Evolutionary conservation across 345 rosid species (phyloP).

Genomic region (Heritiera fomes): DNA sequence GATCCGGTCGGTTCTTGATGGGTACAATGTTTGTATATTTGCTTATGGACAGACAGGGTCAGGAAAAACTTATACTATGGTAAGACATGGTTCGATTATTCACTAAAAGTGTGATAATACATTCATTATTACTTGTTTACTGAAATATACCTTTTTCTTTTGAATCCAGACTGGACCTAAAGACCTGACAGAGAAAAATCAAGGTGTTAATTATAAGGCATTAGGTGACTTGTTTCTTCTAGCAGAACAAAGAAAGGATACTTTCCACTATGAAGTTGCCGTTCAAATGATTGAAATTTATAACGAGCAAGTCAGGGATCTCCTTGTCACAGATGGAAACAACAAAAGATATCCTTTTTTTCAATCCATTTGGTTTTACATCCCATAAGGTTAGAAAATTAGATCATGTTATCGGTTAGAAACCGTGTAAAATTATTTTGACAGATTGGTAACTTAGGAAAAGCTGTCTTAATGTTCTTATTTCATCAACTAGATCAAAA

Average conservation of each 20-base stretch:
- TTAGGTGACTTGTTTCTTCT: conserved; percentile 79
- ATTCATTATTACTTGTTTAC: background rate
- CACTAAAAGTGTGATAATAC: conserved; percentile 13
- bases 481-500: no score
- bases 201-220: conserved; percentile 93
- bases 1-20: conserved; percentile 89
- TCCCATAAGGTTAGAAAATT: background rate
- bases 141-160: background rate
- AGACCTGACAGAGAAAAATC: conserved; percentile 69
- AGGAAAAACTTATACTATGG: conserved; percentile 93
- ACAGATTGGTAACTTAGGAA: background rate
- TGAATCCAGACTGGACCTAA: conserved; percentile 72
- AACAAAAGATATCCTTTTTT: conserved; percentile 89
- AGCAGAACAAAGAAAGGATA: conserved; percentile 76
- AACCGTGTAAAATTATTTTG: background rate
- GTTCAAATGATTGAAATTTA: conserved; percentile 97
- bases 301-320: conserved; percentile 93
- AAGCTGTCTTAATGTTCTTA: background rate
- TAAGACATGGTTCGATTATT: conserved; percentile 31
- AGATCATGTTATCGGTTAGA: background rate
- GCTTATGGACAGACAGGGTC: conserved; percentile 98
- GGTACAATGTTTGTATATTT: conserved; percentile 94
- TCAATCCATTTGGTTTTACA: conserved; percentile 4
- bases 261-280: conserved; percentile 70
- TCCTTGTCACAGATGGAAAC: conserved; percentile 75